Conservation (phyloP, 2,329 filamentous ascomycete genomes). For the Nannizziopsis barbatae region DNA sequence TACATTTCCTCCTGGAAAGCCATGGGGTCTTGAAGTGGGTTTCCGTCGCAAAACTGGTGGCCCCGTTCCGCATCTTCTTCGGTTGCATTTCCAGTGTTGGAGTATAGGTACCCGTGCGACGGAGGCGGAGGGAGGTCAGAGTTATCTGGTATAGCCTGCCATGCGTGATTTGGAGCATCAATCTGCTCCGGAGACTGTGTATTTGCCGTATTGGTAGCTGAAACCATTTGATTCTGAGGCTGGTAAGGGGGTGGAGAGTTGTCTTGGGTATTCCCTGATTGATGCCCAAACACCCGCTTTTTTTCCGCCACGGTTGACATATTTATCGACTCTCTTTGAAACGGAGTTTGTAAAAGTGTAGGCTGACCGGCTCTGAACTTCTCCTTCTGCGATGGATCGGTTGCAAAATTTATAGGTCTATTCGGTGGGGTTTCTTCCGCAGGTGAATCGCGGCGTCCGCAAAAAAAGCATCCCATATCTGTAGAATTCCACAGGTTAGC, state of each 20-base stretch:
- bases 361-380: no score
- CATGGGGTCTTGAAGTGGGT: slow-evolving; percentile 43
- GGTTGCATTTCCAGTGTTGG: slow-evolving; percentile 48
- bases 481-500: no score
- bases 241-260: neutral
- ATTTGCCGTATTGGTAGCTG: neutral
- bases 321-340: neutral
- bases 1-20: slow-evolving; percentile 35
- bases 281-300: slow-evolving; percentile 10
- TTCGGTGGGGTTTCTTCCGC: no score
- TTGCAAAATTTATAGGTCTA: no score
- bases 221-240: no score
- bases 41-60: slow-evolving; percentile 43
- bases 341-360: no score
- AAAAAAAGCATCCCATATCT: no score
- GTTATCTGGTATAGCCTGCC: slow-evolving; percentile 50
- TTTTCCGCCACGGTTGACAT: slow-evolving; percentile 13
- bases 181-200: slow-evolving; percentile 18
- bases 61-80: slow-evolving; percentile 44
- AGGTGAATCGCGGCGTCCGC: no score
- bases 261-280: neutral
- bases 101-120: slow-evolving; percentile 41
- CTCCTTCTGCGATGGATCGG: no score
- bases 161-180: slow-evolving; percentile 52
- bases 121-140: slow-evolving; percentile 51